Evolutionary conservation across 495 filamentous ascomycete genomes (phyloP).

Genomic region (Talaromyces thailandensis): DNA sequence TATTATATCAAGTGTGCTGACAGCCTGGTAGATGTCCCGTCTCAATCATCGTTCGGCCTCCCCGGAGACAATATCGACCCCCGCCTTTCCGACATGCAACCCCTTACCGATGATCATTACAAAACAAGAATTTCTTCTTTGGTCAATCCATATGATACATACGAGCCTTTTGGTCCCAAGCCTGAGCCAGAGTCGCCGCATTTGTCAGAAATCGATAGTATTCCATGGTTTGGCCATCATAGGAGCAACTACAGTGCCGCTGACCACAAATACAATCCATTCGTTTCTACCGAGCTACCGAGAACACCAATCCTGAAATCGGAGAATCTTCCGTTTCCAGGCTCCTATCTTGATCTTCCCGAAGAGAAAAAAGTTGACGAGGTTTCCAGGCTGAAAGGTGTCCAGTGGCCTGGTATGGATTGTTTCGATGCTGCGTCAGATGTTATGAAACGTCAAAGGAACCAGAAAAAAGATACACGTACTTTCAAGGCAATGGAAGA

Average conservation of each 20-base stretch:
- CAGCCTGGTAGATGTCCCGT: not conserved
- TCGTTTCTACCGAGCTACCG: not conserved
- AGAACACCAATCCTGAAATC: not conserved
- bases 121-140: not conserved
- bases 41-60: not conserved
- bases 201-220: not conserved
- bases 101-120: constrained; percentile 5
- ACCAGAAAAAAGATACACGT: constrained; percentile 74
- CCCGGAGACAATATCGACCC: constrained; percentile 19
- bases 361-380: constrained; percentile 30
- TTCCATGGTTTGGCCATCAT: not conserved
- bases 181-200: not conserved
- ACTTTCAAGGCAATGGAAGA: constrained; percentile 61
- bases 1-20: not conserved
- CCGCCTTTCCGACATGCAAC: constrained; percentile 17
- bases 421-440: constrained; percentile 78
- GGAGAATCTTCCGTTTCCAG: not conserved
- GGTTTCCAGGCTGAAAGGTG: constrained; percentile 56
- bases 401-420: constrained; percentile 77
- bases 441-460: constrained; percentile 68
- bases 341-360: not conserved
- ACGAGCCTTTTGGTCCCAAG: not conserved
- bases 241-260: not conserved
- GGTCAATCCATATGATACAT: not conserved
- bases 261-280: not conserved